phyloP scores from a whole-genome alignment of 2,329 filamentous ascomycete genomes.

The Pseudogymnoascus sp. region DNA sequence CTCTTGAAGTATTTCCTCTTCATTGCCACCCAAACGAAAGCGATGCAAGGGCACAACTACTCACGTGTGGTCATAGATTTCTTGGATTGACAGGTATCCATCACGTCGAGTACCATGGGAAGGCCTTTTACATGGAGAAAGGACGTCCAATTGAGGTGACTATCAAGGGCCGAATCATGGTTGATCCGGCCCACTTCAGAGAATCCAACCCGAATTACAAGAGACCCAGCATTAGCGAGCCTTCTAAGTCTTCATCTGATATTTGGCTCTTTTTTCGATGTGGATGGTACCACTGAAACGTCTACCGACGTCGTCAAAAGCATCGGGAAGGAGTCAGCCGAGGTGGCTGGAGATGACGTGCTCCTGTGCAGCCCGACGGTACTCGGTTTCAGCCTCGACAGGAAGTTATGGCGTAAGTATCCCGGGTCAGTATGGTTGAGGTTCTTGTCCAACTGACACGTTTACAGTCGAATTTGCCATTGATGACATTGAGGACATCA shows the following conservation, averaged over 20 bases:
- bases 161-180: slow-evolving; percentile 24
- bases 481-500: slow-evolving; percentile 21
- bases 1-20: slow-evolving; percentile 28
- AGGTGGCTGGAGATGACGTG: slow-evolving; percentile 19
- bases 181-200: slow-evolving; percentile 24
- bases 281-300: neutral
- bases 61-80: slow-evolving; percentile 26
- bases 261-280: neutral
- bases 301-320: slow-evolving; percentile 10
- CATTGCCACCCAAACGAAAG: slow-evolving; percentile 20
- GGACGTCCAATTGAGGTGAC: slow-evolving; percentile 15
- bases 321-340: slow-evolving; percentile 10
- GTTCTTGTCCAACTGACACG: neutral
- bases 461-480: slow-evolving; percentile 20
- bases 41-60: slow-evolving; percentile 21
- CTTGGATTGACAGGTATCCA: slow-evolving; percentile 22
- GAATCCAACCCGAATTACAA: slow-evolving; percentile 24
- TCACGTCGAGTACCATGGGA: slow-evolving; percentile 27
- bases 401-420: slow-evolving; percentile 20
- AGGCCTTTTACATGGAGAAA: slow-evolving; percentile 28
- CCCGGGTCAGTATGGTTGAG: neutral
- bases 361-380: slow-evolving; percentile 21
- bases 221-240: slow-evolving; percentile 13
- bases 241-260: neutral
- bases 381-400: slow-evolving; percentile 18